Base-by-base conservation (phyloP, 1,284 basidiomycete species). In the Cutaneotrichosporon sp. region DNA sequence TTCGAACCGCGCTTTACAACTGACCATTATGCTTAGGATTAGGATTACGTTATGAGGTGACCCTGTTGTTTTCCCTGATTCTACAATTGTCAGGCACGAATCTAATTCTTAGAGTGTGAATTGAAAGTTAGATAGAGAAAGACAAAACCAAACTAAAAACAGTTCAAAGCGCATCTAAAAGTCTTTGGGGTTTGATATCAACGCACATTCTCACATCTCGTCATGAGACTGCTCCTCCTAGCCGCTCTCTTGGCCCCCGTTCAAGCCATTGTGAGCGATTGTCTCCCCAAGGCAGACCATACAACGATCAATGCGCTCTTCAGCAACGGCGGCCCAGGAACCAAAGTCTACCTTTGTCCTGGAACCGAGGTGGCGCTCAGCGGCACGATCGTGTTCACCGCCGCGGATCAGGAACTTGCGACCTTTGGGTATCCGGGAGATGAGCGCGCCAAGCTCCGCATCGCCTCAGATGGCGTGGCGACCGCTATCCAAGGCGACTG, bases 351-450 rank as follows among this genome's bases (percentile, higher is more conserved):
- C 18, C 77, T 84, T 2, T 84, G 83, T 68, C 82, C 82, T 0
- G 73, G 76, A 9, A 73, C 76, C 13, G 70, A 70, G n/a, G 81
- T 83, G 66, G 67, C 71, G 0, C 70, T 84, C 32, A 73, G 74
- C 3, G 74, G 76, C 4, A 72, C 82, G 2, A 81, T 84, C 69
- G 70, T 81, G 62, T 83, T 83, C 72, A 81, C 81, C 5, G 80
- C 79, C 1, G 78, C 78, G 8, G 79, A 82, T 61, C 83, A 84
- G 67, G 81, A 82, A 60, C 69, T 84, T 30, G 78, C 80, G 21
- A 84, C 83, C 4, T 71, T 72, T 52, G 83, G 82, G 3, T 81
- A 82, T 62, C 83, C 83, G 1, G 74, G 73, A 4, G 81, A 76
- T 22, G 72, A 76, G 16, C 73, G 82, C 34, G 83, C 83, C 0